Evolutionary conservation across 2,329 filamentous ascomycete species (phyloP).

Genomic region (Cylindrodendrum hubeiense): DNA sequence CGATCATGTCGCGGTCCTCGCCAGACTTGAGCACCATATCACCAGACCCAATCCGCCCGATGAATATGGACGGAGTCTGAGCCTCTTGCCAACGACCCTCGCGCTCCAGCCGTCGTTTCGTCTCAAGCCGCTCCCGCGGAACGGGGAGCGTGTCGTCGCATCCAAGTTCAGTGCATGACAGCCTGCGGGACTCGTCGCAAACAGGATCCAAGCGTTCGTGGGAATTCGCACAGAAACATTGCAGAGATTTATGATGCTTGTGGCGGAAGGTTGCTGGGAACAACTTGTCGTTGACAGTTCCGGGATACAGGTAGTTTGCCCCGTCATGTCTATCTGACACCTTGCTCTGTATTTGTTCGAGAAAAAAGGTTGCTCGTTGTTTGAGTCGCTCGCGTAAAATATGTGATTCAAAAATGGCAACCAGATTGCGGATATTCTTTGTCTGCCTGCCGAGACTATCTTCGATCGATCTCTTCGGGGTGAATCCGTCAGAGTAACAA

Average conservation of each 20-base stretch:
- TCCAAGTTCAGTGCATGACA: slow-evolving; percentile 15
- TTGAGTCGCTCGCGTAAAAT: neutral
- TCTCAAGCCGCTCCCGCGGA: neutral
- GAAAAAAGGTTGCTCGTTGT: neutral
- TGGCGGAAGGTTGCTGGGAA: too few species aligned
- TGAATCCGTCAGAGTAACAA: slow-evolving; percentile 35
- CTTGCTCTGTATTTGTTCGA: neutral
- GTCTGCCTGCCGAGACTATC: slow-evolving; percentile 36
- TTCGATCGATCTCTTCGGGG: slow-evolving; percentile 35
- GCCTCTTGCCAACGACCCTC: neutral
- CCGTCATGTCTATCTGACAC: neutral
- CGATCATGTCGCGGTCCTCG: slow-evolving; percentile 1
- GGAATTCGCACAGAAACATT: too few species aligned
- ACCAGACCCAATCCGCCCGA: slow-evolving; percentile 42
- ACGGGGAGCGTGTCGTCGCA: slow-evolving; percentile 2
- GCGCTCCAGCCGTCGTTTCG: too few species aligned
- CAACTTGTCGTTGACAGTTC: neutral
- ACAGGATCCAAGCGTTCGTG: too few species aligned
- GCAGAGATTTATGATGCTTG: too few species aligned
- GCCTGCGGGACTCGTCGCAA: too few species aligned
- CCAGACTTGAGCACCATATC: slow-evolving; percentile 53
- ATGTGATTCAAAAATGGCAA: neutral
- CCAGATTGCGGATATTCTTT: slow-evolving; percentile 13
- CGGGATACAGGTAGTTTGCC: slow-evolving; percentile 39
- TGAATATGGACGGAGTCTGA: slow-evolving; percentile 42